Evolutionary conservation across 495 filamentous ascomycete genomes (phyloP), one percentile per base, ranked within the genome.

Genomic region (Jackrogersella minutella): DNA sequence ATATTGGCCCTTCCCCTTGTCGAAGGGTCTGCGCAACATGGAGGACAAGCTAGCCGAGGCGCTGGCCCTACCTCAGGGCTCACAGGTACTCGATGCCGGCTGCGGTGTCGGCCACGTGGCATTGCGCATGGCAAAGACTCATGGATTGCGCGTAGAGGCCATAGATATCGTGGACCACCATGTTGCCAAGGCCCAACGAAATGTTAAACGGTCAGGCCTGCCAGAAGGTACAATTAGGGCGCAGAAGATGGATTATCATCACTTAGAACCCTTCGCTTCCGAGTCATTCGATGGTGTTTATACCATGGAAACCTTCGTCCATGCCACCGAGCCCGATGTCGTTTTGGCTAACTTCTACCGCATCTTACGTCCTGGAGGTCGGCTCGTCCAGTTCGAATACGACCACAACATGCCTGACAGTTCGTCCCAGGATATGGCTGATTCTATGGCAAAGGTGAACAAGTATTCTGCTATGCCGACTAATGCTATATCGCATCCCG

Each of bases 231-330:
- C 59, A 22, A 58, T 87, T 10, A 66, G 70, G 0, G 79, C 81
- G 10, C 69, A 71, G 10, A 75, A 73, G 57, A 81, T 77, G 61
- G 82, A 87, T 70, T 87, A 86, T 68, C n/a, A n/a, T n/a, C n/a
- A n/a, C n/a, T n/a, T n/a, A n/a, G n/a, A n/a, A n/a, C n/a, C n/a
- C n/a, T n/a, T n/a, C n/a, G n/a, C n/a, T n/a, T n/a, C n/a, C n/a
- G n/a, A n/a, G n/a, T n/a, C n/a, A n/a, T n/a, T n/a, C n/a, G n/a
- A n/a, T 59, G 85, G 85, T n/a, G n/a, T n/a, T n/a, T n/a, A n/a
- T n/a, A n/a, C 84, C 1, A 85, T 86, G 77, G 85, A 87, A 64
- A 87, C 84, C 0, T 78, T 87, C 22, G 83, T 86, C 4, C 84
- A 88, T 62, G 82, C 85, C 5, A 84, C 78, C 1, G 79, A 86